Evolutionary conservation across 2,329 filamentous ascomycete species (phyloP).

Genomic region (Fusarium scirpi): DNA sequence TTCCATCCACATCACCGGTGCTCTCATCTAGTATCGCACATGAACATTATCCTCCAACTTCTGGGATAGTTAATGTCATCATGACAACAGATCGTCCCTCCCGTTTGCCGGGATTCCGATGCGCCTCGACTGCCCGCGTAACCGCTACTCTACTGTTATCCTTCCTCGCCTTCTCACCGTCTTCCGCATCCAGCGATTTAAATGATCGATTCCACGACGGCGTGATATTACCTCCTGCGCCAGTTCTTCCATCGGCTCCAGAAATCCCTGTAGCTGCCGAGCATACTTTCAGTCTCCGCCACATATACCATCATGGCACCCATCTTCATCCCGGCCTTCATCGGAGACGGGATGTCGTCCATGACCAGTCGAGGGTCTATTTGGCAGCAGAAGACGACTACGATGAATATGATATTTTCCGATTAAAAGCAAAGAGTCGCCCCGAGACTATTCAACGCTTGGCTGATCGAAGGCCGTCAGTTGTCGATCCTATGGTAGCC

Average conservation of each 20-base stretch:
- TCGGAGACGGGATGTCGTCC: conserved; percentile 76
- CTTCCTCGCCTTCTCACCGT: conserved; percentile 71
- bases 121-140: conserved; percentile 71
- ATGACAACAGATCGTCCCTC: conserved; percentile 38
- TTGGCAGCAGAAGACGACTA: conserved; percentile 70
- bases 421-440: conserved; percentile 72
- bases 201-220: conserved; percentile 56
- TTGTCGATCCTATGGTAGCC: conserved; percentile 83
- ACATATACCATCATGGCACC: conserved; percentile 93
- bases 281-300: conserved; percentile 78
- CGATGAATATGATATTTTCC: conserved; percentile 62
- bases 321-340: conserved; percentile 82
- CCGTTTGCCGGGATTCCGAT: conserved; percentile 47
- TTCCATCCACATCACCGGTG: conserved; percentile 19
- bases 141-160: conserved; percentile 73
- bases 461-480: conserved; percentile 78
- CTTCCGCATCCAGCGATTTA: conserved; percentile 53
- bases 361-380: conserved; percentile 67
- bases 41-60: conserved; percentile 6
- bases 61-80: conserved; percentile 29
- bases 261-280: conserved; percentile 63
- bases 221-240: conserved; percentile 56
- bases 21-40: conserved; percentile 3
- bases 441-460: conserved; percentile 81
- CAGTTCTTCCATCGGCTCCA: conserved; percentile 55